Evolutionary conservation across 495 filamentous ascomycete species (phyloP).

Genomic region (Arthonia radiata): DNA sequence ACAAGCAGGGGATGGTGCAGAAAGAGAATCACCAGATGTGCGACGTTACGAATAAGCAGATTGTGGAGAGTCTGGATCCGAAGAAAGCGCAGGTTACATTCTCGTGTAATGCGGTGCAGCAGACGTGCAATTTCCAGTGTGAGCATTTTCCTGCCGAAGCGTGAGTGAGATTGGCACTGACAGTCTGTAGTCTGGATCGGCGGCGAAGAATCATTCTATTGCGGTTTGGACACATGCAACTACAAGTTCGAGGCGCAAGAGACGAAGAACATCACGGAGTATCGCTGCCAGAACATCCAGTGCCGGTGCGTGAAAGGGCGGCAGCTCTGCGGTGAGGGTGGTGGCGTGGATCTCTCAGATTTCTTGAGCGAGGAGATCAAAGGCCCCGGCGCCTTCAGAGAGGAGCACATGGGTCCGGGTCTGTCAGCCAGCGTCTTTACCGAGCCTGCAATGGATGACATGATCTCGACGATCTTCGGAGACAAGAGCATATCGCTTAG

Average conservation of each 20-base stretch:
- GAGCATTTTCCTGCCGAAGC: constrained; percentile 10
- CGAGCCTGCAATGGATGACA: constrained; percentile 69
- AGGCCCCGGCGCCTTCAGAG: constrained; percentile 70
- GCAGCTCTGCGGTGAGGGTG: constrained; percentile 77
- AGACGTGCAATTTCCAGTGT: constrained; percentile 85
- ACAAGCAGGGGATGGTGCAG: constrained; percentile 67
- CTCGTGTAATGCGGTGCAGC: constrained; percentile 47
- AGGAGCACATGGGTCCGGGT: too few relatives aligned
- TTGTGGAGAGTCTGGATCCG: constrained; percentile 59
- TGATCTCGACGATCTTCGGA: constrained; percentile 73
- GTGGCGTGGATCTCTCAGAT: constrained; percentile 75
- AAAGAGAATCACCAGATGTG: constrained; percentile 96
- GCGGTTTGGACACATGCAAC: constrained; percentile 55
- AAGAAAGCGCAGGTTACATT: constrained; percentile 84
- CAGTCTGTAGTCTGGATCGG: constrained; percentile 61
- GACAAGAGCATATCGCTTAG: constrained; percentile 65
- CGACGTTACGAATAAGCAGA: constrained; percentile 86
- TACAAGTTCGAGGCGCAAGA: constrained; percentile 41
- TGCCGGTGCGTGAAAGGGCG: constrained; percentile 78
- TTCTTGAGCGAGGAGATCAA: constrained; percentile 59
- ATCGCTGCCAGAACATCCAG: constrained; percentile 58
- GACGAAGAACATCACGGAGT: constrained; percentile 55
- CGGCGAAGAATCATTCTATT: constrained; percentile 87
- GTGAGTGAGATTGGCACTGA: constrained; percentile 14
- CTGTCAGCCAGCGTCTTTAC: constrained; percentile 65